Percentiles rank a stretch among this genome's conserved stretches.
These are phyloP conservation scores for Incumbomyces lentus DNA, from an alignment of 2,329 filamentous ascomycete genomes.

Conservation along the genomic window DNA sequence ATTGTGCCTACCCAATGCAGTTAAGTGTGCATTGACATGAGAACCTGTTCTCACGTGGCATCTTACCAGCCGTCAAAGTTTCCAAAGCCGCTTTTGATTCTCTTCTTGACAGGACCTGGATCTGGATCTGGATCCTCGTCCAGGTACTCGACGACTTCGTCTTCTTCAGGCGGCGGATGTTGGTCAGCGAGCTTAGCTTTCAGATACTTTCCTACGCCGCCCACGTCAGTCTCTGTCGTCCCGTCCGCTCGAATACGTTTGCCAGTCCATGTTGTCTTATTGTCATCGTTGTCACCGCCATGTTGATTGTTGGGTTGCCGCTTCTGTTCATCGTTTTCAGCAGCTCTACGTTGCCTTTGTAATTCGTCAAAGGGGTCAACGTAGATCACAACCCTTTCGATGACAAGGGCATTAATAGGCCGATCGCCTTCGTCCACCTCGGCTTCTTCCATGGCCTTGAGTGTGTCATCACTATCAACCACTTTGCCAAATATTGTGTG, in stretches of 20 bases:
- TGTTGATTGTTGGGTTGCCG: conserved; percentile 23
- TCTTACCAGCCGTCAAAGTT: conserved; percentile 83
- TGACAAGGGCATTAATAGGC: conserved; percentile 66
- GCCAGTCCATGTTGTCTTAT: conserved; percentile 89
- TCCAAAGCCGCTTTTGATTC: conserved; percentile 64
- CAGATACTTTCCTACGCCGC: conserved; percentile 72
- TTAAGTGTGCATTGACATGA: not conserved
- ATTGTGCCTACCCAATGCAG: too few relatives aligned
- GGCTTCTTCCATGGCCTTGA: conserved; percentile 66
- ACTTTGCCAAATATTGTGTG: conserved; percentile 94
- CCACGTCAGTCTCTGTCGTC: conserved; percentile 36
- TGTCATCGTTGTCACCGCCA: conserved; percentile 53
- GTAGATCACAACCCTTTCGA: conserved; percentile 74
- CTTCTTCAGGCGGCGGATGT: conserved; percentile 29
- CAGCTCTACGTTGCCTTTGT: conserved; percentile 58
- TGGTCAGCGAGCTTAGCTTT: conserved; percentile 42
- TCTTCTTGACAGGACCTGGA: conserved; percentile 71
- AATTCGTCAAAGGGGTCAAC: conserved; percentile 96
- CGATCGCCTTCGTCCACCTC: conserved; percentile 65
- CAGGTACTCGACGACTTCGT: conserved; percentile 51
- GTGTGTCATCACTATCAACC: conserved; percentile 61
- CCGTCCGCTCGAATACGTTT: conserved; percentile 69
- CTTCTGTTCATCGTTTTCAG: conserved; percentile 37
- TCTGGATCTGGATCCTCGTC: conserved; percentile 55
- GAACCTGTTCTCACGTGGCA: not conserved